Conservation (phyloP, 2,329 filamentous ascomycete species). For the Trichoderma sp. region DNA sequence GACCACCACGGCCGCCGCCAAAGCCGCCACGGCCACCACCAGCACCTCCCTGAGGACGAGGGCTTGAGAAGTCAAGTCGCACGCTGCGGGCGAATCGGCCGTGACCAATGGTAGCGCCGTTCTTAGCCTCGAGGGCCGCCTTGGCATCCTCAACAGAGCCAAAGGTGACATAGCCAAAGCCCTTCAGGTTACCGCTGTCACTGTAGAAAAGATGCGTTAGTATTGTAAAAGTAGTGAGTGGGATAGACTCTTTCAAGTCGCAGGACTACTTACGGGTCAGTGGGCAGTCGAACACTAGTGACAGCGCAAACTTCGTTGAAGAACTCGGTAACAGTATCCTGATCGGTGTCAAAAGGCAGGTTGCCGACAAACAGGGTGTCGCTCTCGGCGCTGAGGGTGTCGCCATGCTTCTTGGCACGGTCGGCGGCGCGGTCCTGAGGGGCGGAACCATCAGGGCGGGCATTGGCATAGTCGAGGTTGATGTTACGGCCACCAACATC, state of each 20-base stretch:
- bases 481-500: slow-evolving; percentile 72
- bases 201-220: slow-evolving; percentile 36
- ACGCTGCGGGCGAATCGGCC: slow-evolving; percentile 70
- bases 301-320: slow-evolving; percentile 70
- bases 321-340: slow-evolving; percentile 69
- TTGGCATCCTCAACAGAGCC: slow-evolving; percentile 78
- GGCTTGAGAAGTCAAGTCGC: slow-evolving; percentile 77
- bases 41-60: slow-evolving; percentile 57
- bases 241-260: neutral
- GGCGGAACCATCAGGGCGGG: slow-evolving; percentile 55
- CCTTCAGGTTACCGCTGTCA: slow-evolving; percentile 81
- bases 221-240: neutral
- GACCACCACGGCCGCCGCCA: slow-evolving; percentile 49
- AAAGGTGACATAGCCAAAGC: slow-evolving; percentile 89
- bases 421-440: slow-evolving; percentile 57
- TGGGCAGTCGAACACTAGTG: slow-evolving; percentile 80
- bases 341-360: slow-evolving; percentile 77
- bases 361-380: slow-evolving; percentile 92
- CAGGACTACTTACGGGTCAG: slow-evolving; percentile 60
- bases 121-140: slow-evolving; percentile 65
- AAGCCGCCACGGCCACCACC: slow-evolving; percentile 41
- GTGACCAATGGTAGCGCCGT: slow-evolving; percentile 60
- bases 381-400: slow-evolving; percentile 73
- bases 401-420: slow-evolving; percentile 69
- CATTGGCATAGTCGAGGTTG: slow-evolving; percentile 75